Conservation (phyloP, 768 basidiomycete species). For the Auriscalpium orientale region DNA sequence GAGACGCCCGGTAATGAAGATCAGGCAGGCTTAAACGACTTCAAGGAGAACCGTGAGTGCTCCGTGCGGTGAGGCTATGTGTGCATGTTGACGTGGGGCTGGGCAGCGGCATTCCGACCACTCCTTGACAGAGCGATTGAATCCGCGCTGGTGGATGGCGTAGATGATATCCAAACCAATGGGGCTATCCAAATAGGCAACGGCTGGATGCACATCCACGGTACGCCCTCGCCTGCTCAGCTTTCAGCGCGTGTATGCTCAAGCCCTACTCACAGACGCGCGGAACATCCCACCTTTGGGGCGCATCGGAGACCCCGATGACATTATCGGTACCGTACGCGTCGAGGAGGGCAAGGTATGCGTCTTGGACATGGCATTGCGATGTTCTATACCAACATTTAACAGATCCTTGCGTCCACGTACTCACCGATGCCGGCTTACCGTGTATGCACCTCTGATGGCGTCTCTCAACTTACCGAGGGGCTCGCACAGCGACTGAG, state of each 20-base stretch:
- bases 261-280: constrained; percentile 32
- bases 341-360: constrained; percentile 62
- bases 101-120: constrained; percentile 48
- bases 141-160: constrained; percentile 42
- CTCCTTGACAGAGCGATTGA: constrained; percentile 54
- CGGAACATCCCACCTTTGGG: constrained; percentile 70
- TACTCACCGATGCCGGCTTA: constrained; percentile 84
- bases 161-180: constrained; percentile 60
- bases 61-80: background rate
- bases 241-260: background rate
- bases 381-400: background rate
- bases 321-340: constrained; percentile 71
- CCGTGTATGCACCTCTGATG: constrained; percentile 70
- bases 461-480: constrained; percentile 58
- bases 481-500: constrained; percentile 49
- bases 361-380: background rate
- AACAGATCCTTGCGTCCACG: constrained; percentile 58
- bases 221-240: constrained; percentile 19
- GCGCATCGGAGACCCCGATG: constrained; percentile 76
- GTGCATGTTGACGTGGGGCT: background rate
- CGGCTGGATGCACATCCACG: constrained; percentile 84
- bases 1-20: constrained; percentile 19
- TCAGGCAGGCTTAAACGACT: constrained; percentile 60
- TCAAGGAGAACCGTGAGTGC: constrained; percentile 60
- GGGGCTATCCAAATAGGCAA: constrained; percentile 55